Conservation (phyloP, 1,284 basidiomycete species). For the Gymnopus androsaceus region DNA sequence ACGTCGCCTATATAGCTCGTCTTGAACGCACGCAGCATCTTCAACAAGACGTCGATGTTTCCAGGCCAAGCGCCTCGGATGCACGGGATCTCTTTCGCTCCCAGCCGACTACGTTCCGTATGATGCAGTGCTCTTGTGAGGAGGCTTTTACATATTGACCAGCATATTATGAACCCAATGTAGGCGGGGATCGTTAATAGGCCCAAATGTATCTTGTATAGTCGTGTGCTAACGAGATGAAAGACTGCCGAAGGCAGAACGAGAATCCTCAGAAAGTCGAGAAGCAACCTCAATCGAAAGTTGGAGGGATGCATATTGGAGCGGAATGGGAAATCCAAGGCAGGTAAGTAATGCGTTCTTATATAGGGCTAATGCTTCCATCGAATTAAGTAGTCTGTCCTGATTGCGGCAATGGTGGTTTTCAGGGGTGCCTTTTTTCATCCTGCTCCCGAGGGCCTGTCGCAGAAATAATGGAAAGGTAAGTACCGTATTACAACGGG, state of each 20-base stretch:
- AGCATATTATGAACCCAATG: slow-evolving; percentile 41
- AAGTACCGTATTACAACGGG: neutral
- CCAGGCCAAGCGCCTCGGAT: slow-evolving; percentile 74
- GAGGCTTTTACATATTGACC: slow-evolving; percentile 37
- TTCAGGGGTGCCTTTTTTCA: neutral
- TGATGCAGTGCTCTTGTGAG: slow-evolving; percentile 38
- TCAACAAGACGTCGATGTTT: slow-evolving; percentile 66
- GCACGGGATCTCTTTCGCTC: slow-evolving; percentile 52
- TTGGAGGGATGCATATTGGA: slow-evolving; percentile 19
- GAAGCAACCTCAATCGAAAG: slow-evolving; percentile 28
- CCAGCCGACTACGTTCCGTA: slow-evolving; percentile 46
- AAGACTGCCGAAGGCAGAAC: slow-evolving; percentile 41
- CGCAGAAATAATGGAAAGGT: neutral
- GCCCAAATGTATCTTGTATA: slow-evolving; percentile 31
- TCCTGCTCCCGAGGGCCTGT: slow-evolving; percentile 1
- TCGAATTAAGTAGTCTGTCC: neutral
- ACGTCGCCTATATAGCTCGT: slow-evolving; percentile 62
- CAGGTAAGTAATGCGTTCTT: neutral
- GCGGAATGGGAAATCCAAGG: neutral
- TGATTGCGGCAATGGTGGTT: neutral
- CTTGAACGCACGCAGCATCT: slow-evolving; percentile 54
- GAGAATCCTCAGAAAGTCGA: slow-evolving; percentile 38
- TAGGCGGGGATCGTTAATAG: slow-evolving; percentile 37
- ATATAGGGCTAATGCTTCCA: neutral
- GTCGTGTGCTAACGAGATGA: slow-evolving; percentile 27